Conservation (phyloP, 2,329 filamentous ascomycete species). For the Domatiomyces globalis region DNA sequence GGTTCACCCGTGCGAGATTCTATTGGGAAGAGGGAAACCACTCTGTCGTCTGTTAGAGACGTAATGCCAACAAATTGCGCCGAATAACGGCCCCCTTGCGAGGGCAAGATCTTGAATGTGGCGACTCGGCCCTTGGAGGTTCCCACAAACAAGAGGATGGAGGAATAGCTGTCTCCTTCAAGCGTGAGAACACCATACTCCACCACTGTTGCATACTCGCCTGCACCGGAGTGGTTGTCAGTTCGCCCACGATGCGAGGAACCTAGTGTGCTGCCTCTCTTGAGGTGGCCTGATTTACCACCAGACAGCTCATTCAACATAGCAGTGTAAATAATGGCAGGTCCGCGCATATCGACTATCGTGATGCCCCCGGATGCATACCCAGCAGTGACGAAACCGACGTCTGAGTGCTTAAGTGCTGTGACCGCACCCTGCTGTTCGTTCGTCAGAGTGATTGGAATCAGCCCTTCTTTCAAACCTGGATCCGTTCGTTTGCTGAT, state of each 20-base stretch:
- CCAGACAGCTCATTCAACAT: constrained; percentile 61
- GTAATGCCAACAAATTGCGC: constrained; percentile 57
- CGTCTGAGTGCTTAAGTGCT: constrained; percentile 69
- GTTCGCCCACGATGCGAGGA: constrained; percentile 23
- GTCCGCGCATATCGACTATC: constrained; percentile 77
- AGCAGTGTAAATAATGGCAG: constrained; percentile 64
- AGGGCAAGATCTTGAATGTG: constrained; percentile 81
- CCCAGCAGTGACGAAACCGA: constrained; percentile 79
- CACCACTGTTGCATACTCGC: constrained; percentile 64
- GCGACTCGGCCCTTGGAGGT: constrained; percentile 71
- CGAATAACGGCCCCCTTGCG: constrained; percentile 52
- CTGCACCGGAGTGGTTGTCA: constrained; percentile 34
- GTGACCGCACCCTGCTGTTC: constrained; percentile 71
- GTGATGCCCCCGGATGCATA: constrained; percentile 69
- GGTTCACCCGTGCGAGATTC: constrained; percentile 61
- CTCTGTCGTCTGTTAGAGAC: constrained; percentile 46
- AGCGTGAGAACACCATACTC: constrained; percentile 90
- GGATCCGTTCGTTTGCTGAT: constrained; percentile 61
- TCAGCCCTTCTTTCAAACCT: constrained; percentile 59
- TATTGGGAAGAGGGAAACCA: constrained; percentile 69
- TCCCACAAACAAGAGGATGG: constrained; percentile 81
- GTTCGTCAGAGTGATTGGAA: constrained; percentile 69
- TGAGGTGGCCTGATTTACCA: constrained; percentile 46
- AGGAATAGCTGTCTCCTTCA: constrained; percentile 90
- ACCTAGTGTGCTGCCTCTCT: constrained; percentile 53